Conservation (phyloP, 495 filamentous ascomycete genomes). For the Chlorociboria aeruginascens region DNA sequence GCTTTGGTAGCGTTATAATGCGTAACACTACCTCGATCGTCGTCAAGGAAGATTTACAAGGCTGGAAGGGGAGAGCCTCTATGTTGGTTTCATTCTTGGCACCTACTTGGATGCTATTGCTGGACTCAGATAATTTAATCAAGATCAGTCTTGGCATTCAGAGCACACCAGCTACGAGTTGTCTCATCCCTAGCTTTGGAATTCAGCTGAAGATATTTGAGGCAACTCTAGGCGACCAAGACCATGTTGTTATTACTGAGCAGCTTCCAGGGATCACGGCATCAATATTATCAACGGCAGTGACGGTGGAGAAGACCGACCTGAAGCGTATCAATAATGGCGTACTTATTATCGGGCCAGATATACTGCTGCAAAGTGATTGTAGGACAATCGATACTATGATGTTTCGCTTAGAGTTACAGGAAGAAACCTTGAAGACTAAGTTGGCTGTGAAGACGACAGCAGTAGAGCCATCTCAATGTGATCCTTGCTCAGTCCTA, state of each 20-base stretch:
- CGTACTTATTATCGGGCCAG: no score
- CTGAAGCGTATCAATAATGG: no score
- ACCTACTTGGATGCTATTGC: background rate
- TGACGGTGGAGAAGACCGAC: no score
- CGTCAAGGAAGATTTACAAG: background rate
- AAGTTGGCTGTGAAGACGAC: no score
- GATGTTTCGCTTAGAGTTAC: no score
- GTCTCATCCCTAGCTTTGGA: background rate
- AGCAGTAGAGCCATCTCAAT: no score
- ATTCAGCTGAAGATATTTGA: background rate
- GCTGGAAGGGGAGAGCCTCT: background rate
- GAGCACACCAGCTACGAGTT: slow-evolving; percentile 1
- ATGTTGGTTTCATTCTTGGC: slow-evolving; percentile 2
- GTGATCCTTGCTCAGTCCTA: no score
- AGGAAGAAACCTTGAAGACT: no score
- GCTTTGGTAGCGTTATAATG: slow-evolving; percentile 22
- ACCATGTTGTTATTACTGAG: background rate
- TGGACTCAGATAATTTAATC: slow-evolving; percentile 3
- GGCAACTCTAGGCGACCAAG: background rate
- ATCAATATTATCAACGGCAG: no score
- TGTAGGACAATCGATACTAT: no score
- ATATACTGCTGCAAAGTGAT: no score
- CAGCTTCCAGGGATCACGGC: no score
- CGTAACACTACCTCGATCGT: slow-evolving; percentile 13
- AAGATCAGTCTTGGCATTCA: slow-evolving; percentile 18